These are phyloP conservation scores for Sporothrix globosa DNA, from an alignment of 2,329 filamentous ascomycete genomes.

Conservation along the genomic window DNA sequence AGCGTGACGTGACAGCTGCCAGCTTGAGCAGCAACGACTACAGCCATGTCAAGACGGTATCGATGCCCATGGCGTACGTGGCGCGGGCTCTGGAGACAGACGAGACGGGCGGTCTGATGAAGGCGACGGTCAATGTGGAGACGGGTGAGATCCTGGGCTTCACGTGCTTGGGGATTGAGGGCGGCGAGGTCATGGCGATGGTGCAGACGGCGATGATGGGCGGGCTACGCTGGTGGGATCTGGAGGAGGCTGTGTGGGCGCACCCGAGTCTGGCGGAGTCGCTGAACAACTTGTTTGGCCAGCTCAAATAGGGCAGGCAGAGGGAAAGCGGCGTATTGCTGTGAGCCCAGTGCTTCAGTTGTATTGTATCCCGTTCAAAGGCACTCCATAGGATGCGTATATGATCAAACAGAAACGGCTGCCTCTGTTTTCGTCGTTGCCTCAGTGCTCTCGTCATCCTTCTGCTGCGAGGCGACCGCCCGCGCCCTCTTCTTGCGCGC, in stretches of 20 bases:
- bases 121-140: conserved; percentile 54
- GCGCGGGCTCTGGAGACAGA: conserved; percentile 56
- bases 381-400: too few relatives aligned
- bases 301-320: conserved; percentile 42
- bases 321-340: too few relatives aligned
- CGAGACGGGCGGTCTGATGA: conserved; percentile 57
- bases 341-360: too few relatives aligned
- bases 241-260: conserved; percentile 54
- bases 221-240: conserved; percentile 48
- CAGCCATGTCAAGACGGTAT: conserved; percentile 48
- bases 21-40: conserved; percentile 19
- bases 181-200: conserved; percentile 57
- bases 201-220: conserved; percentile 59
- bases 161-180: conserved; percentile 55
- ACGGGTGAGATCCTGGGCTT: conserved; percentile 54
- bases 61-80: conserved; percentile 57
- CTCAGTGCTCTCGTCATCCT: conserved; percentile 6
- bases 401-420: conserved; percentile 16
- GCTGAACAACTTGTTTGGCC: conserved; percentile 56
- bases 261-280: conserved; percentile 57
- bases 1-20: conserved; percentile 41
- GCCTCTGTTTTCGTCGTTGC: neutral
- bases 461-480: conserved; percentile 32
- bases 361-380: neutral
- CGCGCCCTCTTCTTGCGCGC: conserved; percentile 58